Evolutionary conservation across 345 rosid species (phyloP).

Genomic region (Salix brachista): DNA sequence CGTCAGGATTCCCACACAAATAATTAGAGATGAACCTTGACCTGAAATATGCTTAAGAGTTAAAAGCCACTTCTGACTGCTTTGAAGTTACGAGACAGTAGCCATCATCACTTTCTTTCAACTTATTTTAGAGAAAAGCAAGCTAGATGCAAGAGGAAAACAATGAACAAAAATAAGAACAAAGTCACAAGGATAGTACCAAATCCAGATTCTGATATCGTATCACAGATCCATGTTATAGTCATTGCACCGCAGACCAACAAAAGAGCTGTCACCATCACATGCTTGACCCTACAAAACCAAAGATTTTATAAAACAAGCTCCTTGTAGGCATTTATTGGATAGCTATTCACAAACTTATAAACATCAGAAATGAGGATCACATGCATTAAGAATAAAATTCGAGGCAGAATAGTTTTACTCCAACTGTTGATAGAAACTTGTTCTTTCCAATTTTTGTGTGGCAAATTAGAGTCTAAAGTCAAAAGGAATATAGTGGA

Average conservation of each 20-base stretch:
- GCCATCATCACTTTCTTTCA: neutral
- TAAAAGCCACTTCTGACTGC: neutral
- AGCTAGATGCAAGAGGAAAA: neutral
- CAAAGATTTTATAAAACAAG: slow-evolving; percentile 4
- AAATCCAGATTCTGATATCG: slow-evolving; percentile 90
- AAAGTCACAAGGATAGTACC: slow-evolving; percentile 41
- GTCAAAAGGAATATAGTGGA: slow-evolving; percentile 1
- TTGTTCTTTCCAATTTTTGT: no score
- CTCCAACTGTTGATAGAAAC: no score
- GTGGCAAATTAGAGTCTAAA: neutral
- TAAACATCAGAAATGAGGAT: neutral
- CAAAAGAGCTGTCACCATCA: slow-evolving; percentile 65
- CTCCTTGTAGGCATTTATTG: neutral
- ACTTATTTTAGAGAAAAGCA: neutral
- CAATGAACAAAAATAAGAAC: neutral
- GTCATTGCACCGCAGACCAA: slow-evolving; percentile 95
- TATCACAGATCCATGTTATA: slow-evolving; percentile 91
- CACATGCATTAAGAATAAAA: neutral
- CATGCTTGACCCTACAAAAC: slow-evolving; percentile 72
- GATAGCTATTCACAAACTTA: neutral
- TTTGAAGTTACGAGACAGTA: no score
- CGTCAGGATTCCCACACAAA: slow-evolving; percentile 90
- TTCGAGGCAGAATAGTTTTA: no score
- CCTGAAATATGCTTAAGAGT: slow-evolving; percentile 49
- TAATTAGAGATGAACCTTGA: slow-evolving; percentile 84